Base-by-base conservation (phyloP, 2,329 filamentous ascomycete species). In the Hymenoscyphus infarciens region DNA sequence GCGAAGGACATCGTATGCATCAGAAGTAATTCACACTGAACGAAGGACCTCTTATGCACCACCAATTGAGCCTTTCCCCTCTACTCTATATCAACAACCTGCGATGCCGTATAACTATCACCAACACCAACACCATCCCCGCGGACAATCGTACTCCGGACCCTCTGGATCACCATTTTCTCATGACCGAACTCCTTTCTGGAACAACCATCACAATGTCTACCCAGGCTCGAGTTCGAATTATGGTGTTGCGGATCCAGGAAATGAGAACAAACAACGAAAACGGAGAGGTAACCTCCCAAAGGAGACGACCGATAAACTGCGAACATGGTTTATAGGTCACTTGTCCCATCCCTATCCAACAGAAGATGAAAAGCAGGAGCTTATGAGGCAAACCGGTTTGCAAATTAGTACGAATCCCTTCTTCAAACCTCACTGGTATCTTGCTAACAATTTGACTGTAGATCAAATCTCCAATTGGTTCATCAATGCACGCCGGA, bases 291-390 rank as follows among this genome's bases (percentile, higher is more conserved):
- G 92, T 1, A 97, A 97, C 72, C 80, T 97, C 2, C 92, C 92
- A n/a, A 96, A 96, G 73, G 89, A 92, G 61, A 91, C 91, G 0
- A 97, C 92, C 0, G 90, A 93, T 73, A 87, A 90, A 68, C 80
- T 97, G 49, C 85, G 90, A 60, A 80, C 84, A 0, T 97, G 92
- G 92, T 93, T 96, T 68, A 77, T 87, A 59, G 81, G 82, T n/a
- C 89, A 95, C 74, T 76, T 92, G 7, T 81, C 87, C 64, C 91
- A 95, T 72, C 91, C 92, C 0, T 96, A 96, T 73, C 92, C 92
- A 1, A 92, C 87, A 4, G 91, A 96, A 75, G 91, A 96, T 66
- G 89, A 96, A 77, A 96, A 96, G 76, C 86, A 93, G 72, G 85
- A 90, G 63, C 81, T 96, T 56, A 91, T 92, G 82, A 82, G 83